Base-by-base conservation (phyloP, 208 protist genomes). In the Trypanosoma grayi region DNA sequence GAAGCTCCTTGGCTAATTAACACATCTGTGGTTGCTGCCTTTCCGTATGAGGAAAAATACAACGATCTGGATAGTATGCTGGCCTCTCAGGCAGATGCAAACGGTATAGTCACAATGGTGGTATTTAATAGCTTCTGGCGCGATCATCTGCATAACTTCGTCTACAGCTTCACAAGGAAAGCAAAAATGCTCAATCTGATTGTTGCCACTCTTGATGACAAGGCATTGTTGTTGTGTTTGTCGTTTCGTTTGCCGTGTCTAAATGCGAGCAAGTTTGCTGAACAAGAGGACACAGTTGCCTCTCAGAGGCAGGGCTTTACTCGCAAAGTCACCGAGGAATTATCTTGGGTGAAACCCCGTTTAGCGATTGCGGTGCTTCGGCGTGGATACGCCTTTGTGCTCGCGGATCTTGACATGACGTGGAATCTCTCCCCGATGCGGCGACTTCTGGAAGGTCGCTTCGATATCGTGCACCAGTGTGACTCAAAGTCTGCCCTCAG, bases 91-190 rank as follows among this genome's bases (percentile, higher is more conserved):
- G 52, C 53, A 11, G 62, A 55, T 16, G 16, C 14, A 20, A 66
- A 33, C 20, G 37, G 47, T 27, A 31, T 75, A 24, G 70, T 75
- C 18, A 54, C 60, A 8, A 55, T 75, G 10, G 60, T 56, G 14
- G 60, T 75, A 16, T 75, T 75, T 56, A 75, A 75, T 34, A 47
- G 5, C 33, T 75, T 72, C 46, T 75, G 70, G 70, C 34, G 59
- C 1, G 70, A 75, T 63, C 70, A 72, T 44, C 39, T 75, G 20
- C 70, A 75, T 59, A 75, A 75, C 37, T 60, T 75, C 48, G 70
- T 75, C 1, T 70, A 70, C 39, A 66, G 63, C 20, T 62, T 75
- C 43, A 39, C 24, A 28, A 44, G 16, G n/a, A 52, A 51, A n/a
- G 62, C 70, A 22, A 57, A 60, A 6, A 40, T 70, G 46, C 30